Percentiles rank a stretch among this genome's conserved stretches.
These are phyloP conservation scores for Suillus bovinus DNA, from an alignment of 768 basidiomycete species.

Conservation along the genomic window DNA sequence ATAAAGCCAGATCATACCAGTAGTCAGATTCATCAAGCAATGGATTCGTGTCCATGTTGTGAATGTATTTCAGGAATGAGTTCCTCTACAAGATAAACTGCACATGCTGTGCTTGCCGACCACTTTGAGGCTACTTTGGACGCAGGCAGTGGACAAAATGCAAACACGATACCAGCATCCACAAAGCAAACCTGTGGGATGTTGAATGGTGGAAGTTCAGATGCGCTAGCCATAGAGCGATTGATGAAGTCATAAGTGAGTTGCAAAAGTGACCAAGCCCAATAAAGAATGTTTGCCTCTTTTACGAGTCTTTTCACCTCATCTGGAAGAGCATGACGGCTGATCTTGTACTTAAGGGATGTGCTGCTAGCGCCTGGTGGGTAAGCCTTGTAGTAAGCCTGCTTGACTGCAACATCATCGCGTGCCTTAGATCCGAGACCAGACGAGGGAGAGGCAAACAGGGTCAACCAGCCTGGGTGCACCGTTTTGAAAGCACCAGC, in stretches of 20 bases:
- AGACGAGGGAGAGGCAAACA: neutral
- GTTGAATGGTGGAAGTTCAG: neutral
- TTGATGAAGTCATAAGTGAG: slow-evolving; percentile 12
- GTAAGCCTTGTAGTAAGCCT: neutral
- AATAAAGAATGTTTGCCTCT: slow-evolving; percentile 4
- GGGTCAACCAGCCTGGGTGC: slow-evolving; percentile 5
- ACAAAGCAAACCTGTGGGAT: slow-evolving; percentile 7
- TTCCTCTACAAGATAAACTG: slow-evolving; percentile 3
- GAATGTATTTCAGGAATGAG: slow-evolving; percentile 24
- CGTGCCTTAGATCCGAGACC: neutral
- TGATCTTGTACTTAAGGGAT: neutral
- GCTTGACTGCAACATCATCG: neutral
- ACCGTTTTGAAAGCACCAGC: slow-evolving; percentile 13
- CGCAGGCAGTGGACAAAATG: neutral
- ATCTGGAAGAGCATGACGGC: neutral
- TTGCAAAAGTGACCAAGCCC: slow-evolving; percentile 8
- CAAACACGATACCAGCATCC: slow-evolving; percentile 4
- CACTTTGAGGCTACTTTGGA: neutral
- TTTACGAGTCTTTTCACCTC: neutral
- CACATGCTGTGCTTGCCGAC: neutral
- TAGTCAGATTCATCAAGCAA: too few species aligned
- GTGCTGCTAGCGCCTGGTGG: neutral
- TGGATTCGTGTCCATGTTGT: slow-evolving; percentile 22
- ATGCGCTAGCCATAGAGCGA: neutral
- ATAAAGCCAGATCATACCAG: slow-evolving; percentile 17